A percentile compares a stretch with the other conserved stretches of the same genome.
Conservation (phyloP, 1,139 yeast species). For the Kodamaea sp. region DNA sequence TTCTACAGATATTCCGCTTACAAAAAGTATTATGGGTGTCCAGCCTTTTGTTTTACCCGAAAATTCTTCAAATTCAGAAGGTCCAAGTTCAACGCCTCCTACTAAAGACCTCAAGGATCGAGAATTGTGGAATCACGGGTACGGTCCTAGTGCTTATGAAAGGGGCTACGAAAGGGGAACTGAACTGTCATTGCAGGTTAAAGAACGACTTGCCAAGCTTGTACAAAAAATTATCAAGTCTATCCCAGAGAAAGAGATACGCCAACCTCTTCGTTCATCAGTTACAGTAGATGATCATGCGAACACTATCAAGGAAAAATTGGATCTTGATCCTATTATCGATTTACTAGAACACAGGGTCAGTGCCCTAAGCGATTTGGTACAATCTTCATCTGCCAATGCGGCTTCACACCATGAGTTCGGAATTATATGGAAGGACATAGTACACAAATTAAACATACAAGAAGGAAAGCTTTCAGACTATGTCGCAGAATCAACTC, state of each 20-base stretch:
- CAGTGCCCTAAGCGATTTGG: constrained; percentile 31
- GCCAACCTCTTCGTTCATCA: background rate
- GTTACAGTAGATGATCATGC: constrained; percentile 31
- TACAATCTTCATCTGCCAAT: constrained; percentile 24
- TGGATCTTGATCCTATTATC: constrained; percentile 38
- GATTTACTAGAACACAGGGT: constrained; percentile 30
- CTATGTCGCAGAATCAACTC: constrained; percentile 19
- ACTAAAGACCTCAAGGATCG: constrained; percentile 7
- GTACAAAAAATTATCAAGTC: constrained; percentile 4
- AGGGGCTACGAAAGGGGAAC: constrained; percentile 39
- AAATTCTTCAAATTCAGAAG: constrained; percentile 3
- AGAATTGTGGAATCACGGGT: constrained; percentile 22
- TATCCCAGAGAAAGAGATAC: background rate
- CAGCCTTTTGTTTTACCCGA: constrained; percentile 28
- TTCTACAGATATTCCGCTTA: background rate
- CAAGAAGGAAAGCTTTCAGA: constrained; percentile 29
- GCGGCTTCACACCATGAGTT: constrained; percentile 34
- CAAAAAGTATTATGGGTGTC: constrained; percentile 23
- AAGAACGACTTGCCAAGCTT: constrained; percentile 19
- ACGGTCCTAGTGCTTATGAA: constrained; percentile 35
- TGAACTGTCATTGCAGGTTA: constrained; percentile 27
- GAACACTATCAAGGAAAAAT: constrained; percentile 35
- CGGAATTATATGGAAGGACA: constrained; percentile 40
- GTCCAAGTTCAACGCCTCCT: no score
- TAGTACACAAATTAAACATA: constrained; percentile 27